Conservation (phyloP, 2,329 filamentous ascomycete genomes). For the Teratosphaeria zuluensis region DNA sequence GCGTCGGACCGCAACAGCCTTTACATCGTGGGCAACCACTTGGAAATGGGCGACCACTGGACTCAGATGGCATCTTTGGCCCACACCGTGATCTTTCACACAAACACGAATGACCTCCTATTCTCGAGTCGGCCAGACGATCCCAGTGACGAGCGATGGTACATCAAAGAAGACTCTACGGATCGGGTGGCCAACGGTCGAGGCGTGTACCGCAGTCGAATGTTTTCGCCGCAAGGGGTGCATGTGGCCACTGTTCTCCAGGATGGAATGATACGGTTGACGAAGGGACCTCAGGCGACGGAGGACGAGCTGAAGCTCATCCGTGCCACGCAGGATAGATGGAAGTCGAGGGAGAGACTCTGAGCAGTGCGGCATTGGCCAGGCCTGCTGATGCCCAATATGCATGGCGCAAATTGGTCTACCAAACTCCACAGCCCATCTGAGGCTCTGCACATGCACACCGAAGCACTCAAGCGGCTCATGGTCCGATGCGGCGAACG, state of each 20-base stretch:
- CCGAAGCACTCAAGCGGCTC: neutral
- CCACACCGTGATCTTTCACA: slow-evolving; percentile 41
- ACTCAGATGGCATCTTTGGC: slow-evolving; percentile 38
- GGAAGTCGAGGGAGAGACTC: neutral
- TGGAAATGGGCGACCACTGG: slow-evolving; percentile 32
- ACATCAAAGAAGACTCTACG: slow-evolving; percentile 40
- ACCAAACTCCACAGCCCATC: neutral
- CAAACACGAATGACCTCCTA: slow-evolving; percentile 27
- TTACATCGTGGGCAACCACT: slow-evolving; percentile 41
- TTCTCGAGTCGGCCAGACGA: neutral
- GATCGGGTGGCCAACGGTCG: slow-evolving; percentile 36
- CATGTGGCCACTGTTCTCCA: slow-evolving; percentile 41
- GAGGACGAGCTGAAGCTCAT: neutral
- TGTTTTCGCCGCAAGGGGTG: slow-evolving; percentile 34
- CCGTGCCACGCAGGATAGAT: neutral
- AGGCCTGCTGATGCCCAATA: neutral
- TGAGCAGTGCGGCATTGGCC: neutral
- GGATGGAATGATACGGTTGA: slow-evolving; percentile 37
- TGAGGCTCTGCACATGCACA: neutral
- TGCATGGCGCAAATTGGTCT: neutral
- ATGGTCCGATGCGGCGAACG: too few relatives aligned
- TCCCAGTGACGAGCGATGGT: slow-evolving; percentile 27
- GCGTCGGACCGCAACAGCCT: slow-evolving; percentile 48
- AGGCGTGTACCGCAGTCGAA: slow-evolving; percentile 37
- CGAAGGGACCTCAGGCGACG: slow-evolving; percentile 2